Percentiles rank a stretch among this genome's conserved stretches.
These are phyloP conservation scores for Podospora comata DNA, from an alignment of 495 filamentous ascomycete species.

Conservation along the genomic window DNA sequence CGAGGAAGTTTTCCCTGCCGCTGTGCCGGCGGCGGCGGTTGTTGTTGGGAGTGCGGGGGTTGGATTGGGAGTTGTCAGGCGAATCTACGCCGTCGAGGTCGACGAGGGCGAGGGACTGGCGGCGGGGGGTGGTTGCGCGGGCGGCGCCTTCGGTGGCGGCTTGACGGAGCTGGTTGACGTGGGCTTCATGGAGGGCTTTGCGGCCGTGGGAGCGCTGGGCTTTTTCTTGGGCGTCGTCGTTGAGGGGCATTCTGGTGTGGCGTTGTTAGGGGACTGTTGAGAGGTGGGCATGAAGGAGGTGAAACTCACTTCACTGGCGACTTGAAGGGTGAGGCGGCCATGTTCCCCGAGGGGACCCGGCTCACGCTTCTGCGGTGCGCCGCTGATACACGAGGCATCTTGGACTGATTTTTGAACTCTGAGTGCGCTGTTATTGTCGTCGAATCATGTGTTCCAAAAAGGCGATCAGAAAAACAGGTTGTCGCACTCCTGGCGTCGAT, in stretches of 20 bases:
- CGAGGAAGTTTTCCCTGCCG: conserved; percentile 52
- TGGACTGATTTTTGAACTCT: conserved; percentile 24
- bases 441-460: neutral
- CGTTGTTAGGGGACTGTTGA: conserved; percentile 16
- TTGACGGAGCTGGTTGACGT: conserved; percentile 86
- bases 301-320: conserved; percentile 65
- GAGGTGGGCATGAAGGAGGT: too few relatives aligned
- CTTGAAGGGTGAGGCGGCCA: conserved; percentile 54
- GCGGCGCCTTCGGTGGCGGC: conserved; percentile 69
- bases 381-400: conserved; percentile 73
- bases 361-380: conserved; percentile 52
- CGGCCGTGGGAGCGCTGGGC: conserved; percentile 82
- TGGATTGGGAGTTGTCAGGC: conserved; percentile 40
- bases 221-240: conserved; percentile 93
- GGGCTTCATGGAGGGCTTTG: conserved; percentile 82
- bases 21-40: conserved; percentile 41
- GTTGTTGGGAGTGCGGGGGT: conserved; percentile 54
- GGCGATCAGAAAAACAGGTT: neutral
- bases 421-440: conserved; percentile 1
- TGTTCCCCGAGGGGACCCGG: conserved; percentile 45
- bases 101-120: conserved; percentile 47
- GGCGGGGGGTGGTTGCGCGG: conserved; percentile 39
- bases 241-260: conserved; percentile 68
- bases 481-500: neutral
- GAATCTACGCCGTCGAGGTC: conserved; percentile 55